These are phyloP conservation scores for Agrostemma githago DNA, from an alignment of 148 eudicot genomes.

Conservation along the genomic window DNA sequence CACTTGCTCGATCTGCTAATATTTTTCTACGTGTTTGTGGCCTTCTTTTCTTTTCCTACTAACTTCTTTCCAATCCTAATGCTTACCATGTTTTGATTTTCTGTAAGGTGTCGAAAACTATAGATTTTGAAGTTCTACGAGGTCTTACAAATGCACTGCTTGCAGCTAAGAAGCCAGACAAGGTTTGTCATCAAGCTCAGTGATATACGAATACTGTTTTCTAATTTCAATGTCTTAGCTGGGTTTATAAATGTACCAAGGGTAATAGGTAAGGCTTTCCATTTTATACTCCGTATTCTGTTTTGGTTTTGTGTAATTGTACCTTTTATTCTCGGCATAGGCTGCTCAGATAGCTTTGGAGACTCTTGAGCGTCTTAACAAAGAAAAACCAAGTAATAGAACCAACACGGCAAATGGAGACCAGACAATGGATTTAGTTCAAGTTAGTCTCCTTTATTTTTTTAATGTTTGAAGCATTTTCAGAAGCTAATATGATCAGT, in stretches of 20 bases:
- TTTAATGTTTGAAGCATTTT: not conserved
- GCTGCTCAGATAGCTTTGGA: conserved; percentile 78
- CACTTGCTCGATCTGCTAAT: not conserved
- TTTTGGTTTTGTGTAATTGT: too few relatives aligned
- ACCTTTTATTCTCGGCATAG: conserved; percentile 30
- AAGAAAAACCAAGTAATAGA: conserved; percentile 31
- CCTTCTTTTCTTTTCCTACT: not conserved
- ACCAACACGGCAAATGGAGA: conserved; percentile 18
- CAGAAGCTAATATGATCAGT: not conserved
- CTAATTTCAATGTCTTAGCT: too few relatives aligned
- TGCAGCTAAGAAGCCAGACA: conserved; percentile 80
- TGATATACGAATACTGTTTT: too few relatives aligned
- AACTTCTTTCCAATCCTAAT: not conserved
- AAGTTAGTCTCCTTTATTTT: conserved; percentile 46
- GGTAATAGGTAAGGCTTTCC: not conserved
- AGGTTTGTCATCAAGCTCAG: conserved; percentile 45
- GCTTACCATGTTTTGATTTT: conserved; percentile 20
- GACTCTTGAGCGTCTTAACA: conserved; percentile 50
- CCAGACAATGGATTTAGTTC: conserved; percentile 62
- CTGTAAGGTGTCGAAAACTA: conserved; percentile 48
- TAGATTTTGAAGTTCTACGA: conserved; percentile 71
- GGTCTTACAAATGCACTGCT: conserved; percentile 91
- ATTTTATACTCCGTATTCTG: too few relatives aligned
- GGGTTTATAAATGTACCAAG: not conserved
- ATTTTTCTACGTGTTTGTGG: not conserved